Conservation (phyloP, 208 protist genomes). For the Acanthamoeba triangularis region DNA sequence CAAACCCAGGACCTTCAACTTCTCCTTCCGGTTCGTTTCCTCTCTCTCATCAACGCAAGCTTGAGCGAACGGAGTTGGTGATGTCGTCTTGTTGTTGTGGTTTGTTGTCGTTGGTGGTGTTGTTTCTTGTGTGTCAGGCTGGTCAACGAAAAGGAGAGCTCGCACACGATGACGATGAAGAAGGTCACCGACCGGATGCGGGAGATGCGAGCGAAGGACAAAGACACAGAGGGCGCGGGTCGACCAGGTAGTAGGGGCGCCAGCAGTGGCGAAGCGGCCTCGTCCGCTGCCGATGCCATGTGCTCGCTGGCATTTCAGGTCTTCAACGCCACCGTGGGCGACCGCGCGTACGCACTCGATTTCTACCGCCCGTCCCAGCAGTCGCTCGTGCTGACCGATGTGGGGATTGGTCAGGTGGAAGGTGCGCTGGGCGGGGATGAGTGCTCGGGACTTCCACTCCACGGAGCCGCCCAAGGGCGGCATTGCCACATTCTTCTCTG, state of each 20-base stretch:
- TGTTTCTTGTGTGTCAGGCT: background rate
- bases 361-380: background rate
- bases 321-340: conserved; percentile 39
- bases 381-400: background rate
- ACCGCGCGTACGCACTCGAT: background rate
- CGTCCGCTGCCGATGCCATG: background rate
- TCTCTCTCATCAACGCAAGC: background rate
- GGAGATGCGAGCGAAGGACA: background rate
- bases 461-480: background rate
- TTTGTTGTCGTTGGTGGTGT: too few species aligned
- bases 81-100: background rate
- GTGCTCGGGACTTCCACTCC: background rate
- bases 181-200: background rate
- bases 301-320: background rate
- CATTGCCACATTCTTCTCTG: background rate
- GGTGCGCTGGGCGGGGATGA: conserved; percentile 44
- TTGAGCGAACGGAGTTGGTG: too few species aligned
- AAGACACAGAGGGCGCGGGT: too few species aligned
- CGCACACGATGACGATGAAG: conserved; percentile 12
- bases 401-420: background rate
- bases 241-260: background rate
- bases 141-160: conserved; percentile 38
- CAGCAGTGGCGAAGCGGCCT: background rate
- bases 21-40: background rate
- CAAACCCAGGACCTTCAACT: background rate